Evolutionary conservation across 2,329 filamentous ascomycete species (phyloP), one percentile per base, ranked within the genome.

Genomic region (Blastomyces silverae): DNA sequence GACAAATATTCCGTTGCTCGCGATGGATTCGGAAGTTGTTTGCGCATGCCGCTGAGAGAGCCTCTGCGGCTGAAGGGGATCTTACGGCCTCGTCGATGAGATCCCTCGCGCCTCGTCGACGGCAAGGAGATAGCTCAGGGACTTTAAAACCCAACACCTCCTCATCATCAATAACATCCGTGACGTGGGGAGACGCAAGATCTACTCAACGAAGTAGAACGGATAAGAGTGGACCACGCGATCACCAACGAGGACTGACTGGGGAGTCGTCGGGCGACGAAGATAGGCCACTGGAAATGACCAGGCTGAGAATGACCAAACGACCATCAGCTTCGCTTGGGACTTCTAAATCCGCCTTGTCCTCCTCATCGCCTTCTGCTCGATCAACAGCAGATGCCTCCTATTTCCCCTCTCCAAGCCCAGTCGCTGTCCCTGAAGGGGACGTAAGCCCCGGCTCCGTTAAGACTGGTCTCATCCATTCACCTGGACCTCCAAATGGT

Each of bases 11-110:
- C 68, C 85, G 89, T 44, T 90, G 89, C 67, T 88, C 87, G 0
- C 79, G 82, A 20, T 97, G 93, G 93, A 92, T 97, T 70, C 83
- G 88, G 58, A 87, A 92, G 37, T 83, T 92, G 0, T 93, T 96
- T 61, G 77, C 78, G 64, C 80, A 76, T 46, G 85, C 70, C 17
- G 74, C 44, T 7, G 22, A 58, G 13, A 42, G 72, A 66, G 78
- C 80, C 2, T 81, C 84, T 58, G 77, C 72, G 0, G 73, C 76
- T 52, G 73, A 75, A 62, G 76, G 75, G 34, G 77, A 74, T 50
- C 69, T 73, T 69, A 65, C 73, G 65, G 70, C 73, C 66, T 69
- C 59, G 63, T 68, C 68, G 46, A 59, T 25, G 61, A 65, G 63
- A 53, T 65, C 66, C 60, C 48, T 63, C 61, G 3, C 68, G 58